Evolutionary conservation across 208 protist species (phyloP).

Genomic region (Trypanosoma grayi): DNA sequence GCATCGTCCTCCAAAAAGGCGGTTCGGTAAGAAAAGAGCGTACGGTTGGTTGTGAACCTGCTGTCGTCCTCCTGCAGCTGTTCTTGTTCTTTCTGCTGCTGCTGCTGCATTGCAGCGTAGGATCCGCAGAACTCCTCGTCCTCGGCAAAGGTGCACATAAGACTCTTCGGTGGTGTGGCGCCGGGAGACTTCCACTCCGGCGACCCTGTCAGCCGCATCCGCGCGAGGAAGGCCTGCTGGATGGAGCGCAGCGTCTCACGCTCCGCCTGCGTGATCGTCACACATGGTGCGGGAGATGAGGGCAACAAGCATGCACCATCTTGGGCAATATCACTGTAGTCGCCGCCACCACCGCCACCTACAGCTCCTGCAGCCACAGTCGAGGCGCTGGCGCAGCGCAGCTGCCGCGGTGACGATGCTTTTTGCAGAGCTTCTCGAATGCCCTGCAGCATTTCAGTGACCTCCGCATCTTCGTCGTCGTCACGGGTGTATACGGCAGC

Average conservation of each 20-base stretch:
- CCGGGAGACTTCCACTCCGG: constrained; percentile 22
- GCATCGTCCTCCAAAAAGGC: not conserved
- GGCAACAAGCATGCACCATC: not conserved
- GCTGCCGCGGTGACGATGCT: constrained; percentile 1
- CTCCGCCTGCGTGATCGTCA: constrained; percentile 54
- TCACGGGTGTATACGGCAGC: not conserved
- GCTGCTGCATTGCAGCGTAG: not conserved
- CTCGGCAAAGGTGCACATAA: not conserved
- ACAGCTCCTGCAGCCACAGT: not conserved
- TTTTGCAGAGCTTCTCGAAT: constrained; percentile 20
- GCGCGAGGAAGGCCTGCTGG: constrained; percentile 42
- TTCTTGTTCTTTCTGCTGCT: not conserved
- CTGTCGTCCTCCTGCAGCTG: not conserved
- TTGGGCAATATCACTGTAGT: too few relatives aligned
- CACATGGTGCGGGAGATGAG: constrained; percentile 19
- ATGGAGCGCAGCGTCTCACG: constrained; percentile 45
- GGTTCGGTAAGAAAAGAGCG: constrained; percentile 31
- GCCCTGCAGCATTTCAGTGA: constrained; percentile 21
- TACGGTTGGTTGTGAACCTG: constrained; percentile 22
- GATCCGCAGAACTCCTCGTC: not conserved
- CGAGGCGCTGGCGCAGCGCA: constrained; percentile 7
- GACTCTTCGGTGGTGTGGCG: constrained; percentile 1
- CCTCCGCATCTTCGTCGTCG: constrained; percentile 26
- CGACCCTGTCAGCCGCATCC: constrained; percentile 20
- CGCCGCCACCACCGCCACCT: too few relatives aligned